Percentiles rank a stretch among this genome's conserved stretches.
Conservation (phyloP, 306 rosid genomes). For the Datisca glomerata region DNA sequence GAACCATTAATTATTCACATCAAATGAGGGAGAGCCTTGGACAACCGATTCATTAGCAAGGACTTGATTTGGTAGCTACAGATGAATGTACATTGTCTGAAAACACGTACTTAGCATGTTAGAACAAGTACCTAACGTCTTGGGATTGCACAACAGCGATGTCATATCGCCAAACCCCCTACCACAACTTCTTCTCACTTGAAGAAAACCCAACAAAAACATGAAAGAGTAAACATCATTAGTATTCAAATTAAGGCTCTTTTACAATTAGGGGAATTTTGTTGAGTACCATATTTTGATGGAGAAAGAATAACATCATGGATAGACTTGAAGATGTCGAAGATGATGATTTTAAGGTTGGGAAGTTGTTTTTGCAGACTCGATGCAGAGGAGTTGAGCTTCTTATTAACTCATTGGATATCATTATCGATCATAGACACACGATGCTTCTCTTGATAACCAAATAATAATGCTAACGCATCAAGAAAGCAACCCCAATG, state of each 20-base stretch:
- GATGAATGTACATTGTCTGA: slow-evolving; percentile 96
- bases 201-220: not conserved
- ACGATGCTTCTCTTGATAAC: slow-evolving; percentile 48
- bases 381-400: slow-evolving; percentile 48
- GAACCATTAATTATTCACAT: slow-evolving; percentile 17
- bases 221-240: no score
- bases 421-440: slow-evolving; percentile 52
- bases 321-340: slow-evolving; percentile 73
- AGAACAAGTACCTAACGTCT: slow-evolving; percentile 70
- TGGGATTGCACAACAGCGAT: slow-evolving; percentile 58
- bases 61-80: slow-evolving; percentile 70
- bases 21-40: slow-evolving; percentile 66
- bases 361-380: slow-evolving; percentile 62
- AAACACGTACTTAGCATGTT: slow-evolving; percentile 84
- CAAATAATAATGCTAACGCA: slow-evolving; percentile 56
- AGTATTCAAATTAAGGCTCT: not conserved
- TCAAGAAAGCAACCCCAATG: slow-evolving; percentile 86
- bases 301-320: slow-evolving; percentile 55
- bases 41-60: slow-evolving; percentile 60
- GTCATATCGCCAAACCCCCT: slow-evolving; percentile 63
- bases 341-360: slow-evolving; percentile 59
- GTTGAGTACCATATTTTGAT: slow-evolving; percentile 41
- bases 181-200: not conserved
- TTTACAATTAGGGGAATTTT: not conserved
- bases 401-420: slow-evolving; percentile 69